Conservation (phyloP, 169 alveolate species). For the Cryptosporidium tyzzeri region DNA sequence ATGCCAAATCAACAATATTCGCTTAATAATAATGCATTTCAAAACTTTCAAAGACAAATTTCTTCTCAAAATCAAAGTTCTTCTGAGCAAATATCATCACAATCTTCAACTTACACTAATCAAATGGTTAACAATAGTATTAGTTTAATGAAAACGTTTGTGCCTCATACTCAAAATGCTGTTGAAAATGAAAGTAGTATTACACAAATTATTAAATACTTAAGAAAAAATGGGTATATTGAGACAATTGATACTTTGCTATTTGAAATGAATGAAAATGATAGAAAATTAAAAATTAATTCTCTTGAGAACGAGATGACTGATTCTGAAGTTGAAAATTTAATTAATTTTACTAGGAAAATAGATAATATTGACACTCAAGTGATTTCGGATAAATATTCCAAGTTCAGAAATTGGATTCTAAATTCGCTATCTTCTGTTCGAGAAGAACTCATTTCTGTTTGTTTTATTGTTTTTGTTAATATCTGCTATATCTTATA, state of each 20-base stretch:
- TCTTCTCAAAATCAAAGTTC: constrained; percentile 22
- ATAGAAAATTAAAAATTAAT: background rate
- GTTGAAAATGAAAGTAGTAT: constrained; percentile 17
- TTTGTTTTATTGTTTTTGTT: constrained; percentile 43
- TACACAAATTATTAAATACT: constrained; percentile 25
- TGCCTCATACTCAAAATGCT: constrained; percentile 45
- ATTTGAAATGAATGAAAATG: constrained; percentile 24
- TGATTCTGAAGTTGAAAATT: constrained; percentile 2
- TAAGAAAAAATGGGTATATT: constrained; percentile 46
- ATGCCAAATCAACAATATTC: constrained; percentile 17
- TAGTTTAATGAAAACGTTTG: constrained; percentile 17
- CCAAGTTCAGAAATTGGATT: constrained; percentile 65
- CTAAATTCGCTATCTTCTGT: constrained; percentile 24
- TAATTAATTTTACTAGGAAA: constrained; percentile 4
- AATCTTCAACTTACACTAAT: constrained; percentile 13
- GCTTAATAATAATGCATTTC: constrained; percentile 8
- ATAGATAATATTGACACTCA: background rate
- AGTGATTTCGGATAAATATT: constrained; percentile 16
- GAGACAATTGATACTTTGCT: constrained; percentile 28
- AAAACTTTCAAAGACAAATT: constrained; percentile 37
- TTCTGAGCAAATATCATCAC: constrained; percentile 12
- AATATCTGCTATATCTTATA: constrained; percentile 22
- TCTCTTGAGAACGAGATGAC: constrained; percentile 3
- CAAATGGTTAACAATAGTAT: constrained; percentile 3
- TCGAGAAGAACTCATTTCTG: constrained; percentile 43